Evolutionary conservation across 2,329 filamentous ascomycete species (phyloP).

Genomic region (Cercospora sp.): DNA sequence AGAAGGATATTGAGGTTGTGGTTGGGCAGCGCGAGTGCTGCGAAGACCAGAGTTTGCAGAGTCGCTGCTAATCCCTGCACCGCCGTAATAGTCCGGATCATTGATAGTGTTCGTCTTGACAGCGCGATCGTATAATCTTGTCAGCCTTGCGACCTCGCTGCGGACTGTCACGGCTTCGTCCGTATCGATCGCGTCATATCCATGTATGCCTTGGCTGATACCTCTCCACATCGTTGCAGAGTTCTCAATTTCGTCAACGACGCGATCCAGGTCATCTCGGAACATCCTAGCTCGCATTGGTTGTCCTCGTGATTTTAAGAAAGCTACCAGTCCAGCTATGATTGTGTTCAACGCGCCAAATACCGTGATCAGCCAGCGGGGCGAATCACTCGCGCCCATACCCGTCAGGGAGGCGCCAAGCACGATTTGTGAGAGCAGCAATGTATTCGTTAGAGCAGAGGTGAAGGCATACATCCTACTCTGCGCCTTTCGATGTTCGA

Average conservation of each 20-base stretch:
- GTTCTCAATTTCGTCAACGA: slow-evolving; percentile 46
- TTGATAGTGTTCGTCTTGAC: slow-evolving; percentile 43
- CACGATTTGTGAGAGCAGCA: slow-evolving; percentile 44
- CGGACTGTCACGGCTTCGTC: slow-evolving; percentile 47
- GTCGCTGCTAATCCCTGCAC: slow-evolving; percentile 31
- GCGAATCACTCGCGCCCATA: slow-evolving; percentile 40
- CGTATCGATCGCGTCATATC: slow-evolving; percentile 49
- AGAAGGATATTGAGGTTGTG: slow-evolving; percentile 18
- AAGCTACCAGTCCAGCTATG: slow-evolving; percentile 45
- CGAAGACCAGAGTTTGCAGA: slow-evolving; percentile 29
- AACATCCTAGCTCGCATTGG: slow-evolving; percentile 45
- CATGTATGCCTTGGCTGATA: slow-evolving; percentile 45
- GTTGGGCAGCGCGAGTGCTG: slow-evolving; percentile 20
- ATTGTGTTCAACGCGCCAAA: slow-evolving; percentile 46
- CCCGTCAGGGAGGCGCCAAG: slow-evolving; percentile 44
- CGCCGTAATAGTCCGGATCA: slow-evolving; percentile 44
- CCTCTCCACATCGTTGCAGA: slow-evolving; percentile 47
- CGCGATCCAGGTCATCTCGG: slow-evolving; percentile 44
- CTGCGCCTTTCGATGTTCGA: slow-evolving; percentile 36
- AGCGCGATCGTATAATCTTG: slow-evolving; percentile 43
- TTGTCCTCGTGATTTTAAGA: slow-evolving; percentile 44
- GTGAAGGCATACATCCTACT: slow-evolving; percentile 41
- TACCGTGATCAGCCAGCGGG: slow-evolving; percentile 42
- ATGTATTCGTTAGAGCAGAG: slow-evolving; percentile 40
- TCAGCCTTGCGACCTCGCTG: slow-evolving; percentile 39